Evolutionary conservation across 2,329 filamentous ascomycete genomes (phyloP).

Genomic region (Fusarium transvaalense): DNA sequence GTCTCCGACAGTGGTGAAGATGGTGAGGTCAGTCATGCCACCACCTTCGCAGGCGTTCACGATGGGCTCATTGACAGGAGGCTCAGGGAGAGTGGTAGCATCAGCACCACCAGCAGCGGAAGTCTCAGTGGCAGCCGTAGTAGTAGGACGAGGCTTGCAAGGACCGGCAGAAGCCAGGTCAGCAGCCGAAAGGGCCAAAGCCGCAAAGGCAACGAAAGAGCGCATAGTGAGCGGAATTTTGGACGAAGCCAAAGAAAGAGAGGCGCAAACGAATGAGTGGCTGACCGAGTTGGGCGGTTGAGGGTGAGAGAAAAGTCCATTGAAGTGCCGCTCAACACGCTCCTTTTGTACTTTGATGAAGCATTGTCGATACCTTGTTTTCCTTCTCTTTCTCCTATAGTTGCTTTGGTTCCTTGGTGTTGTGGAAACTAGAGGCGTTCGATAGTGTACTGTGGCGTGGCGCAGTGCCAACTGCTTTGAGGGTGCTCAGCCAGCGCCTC

Average conservation of each 20-base stretch:
- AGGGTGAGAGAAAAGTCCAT: neutral
- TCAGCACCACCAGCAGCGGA: neutral
- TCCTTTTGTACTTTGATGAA: neutral
- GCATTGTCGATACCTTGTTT: no score
- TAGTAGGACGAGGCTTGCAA: slow-evolving; percentile 23
- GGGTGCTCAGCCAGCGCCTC: slow-evolving; percentile 18
- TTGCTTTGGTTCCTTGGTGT: neutral
- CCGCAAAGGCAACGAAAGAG: slow-evolving; percentile 31
- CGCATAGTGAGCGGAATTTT: slow-evolving; percentile 28
- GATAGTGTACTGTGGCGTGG: slow-evolving; percentile 16
- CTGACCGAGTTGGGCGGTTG: slow-evolving; percentile 36
- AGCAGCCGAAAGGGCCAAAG: slow-evolving; percentile 29
- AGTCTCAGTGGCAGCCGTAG: neutral
- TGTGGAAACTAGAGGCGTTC: slow-evolving; percentile 4
- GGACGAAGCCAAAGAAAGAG: neutral
- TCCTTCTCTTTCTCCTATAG: slow-evolving; percentile 1
- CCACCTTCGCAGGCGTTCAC: slow-evolving; percentile 18
- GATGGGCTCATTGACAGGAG: slow-evolving; percentile 3
- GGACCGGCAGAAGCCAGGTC: slow-evolving; percentile 24
- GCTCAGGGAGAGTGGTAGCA: neutral
- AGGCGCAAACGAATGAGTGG: slow-evolving; percentile 8
- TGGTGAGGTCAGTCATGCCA: slow-evolving; percentile 7
- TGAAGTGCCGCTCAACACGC: neutral
- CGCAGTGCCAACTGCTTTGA: neutral
- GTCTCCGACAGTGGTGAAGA: neutral